Evolutionary conservation across 805 yeast species (phyloP).

Genomic region (Cyberlindnera americana): DNA sequence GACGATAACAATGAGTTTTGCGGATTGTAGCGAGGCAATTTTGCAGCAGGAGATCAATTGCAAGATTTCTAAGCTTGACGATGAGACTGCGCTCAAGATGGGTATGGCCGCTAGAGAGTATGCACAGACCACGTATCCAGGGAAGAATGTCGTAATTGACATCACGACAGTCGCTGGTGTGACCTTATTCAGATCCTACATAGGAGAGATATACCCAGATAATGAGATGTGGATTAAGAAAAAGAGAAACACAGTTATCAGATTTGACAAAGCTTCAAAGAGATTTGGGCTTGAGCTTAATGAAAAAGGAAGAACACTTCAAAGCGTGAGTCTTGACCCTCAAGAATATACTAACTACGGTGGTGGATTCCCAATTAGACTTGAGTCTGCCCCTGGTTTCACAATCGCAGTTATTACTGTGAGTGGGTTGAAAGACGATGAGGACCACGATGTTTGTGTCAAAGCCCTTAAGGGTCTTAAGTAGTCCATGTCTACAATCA

Average conservation of each 20-base stretch:
- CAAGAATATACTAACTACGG: constrained; percentile 51
- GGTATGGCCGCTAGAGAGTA: constrained; percentile 40
- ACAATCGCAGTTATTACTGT: constrained; percentile 48
- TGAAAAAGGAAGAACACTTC: constrained; percentile 34
- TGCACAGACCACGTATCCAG: constrained; percentile 30
- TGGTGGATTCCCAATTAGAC: constrained; percentile 50
- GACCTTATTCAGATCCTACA: constrained; percentile 41
- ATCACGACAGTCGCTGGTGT: constrained; percentile 44
- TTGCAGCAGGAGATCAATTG: no score
- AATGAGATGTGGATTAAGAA: constrained; percentile 53
- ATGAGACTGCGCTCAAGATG: constrained; percentile 38
- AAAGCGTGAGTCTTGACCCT: constrained; percentile 38
- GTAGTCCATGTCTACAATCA: neutral
- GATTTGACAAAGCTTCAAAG: constrained; percentile 47
- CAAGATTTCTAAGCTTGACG: constrained; percentile 4
- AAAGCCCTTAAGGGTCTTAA: no score
- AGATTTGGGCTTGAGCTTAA: constrained; percentile 43
- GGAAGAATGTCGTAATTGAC: constrained; percentile 39
- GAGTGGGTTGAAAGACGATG: constrained; percentile 53
- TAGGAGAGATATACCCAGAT: constrained; percentile 35
- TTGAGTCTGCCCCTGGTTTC: constrained; percentile 27
- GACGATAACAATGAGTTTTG: no score
- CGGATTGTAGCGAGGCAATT: no score
- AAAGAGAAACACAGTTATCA: constrained; percentile 44
- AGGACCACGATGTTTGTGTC: constrained; percentile 50